A percentile compares a stretch with the other conserved stretches of the same genome.
Evolutionary conservation across 768 basidiomycete genomes (phyloP).

Genomic region (Suillus placidus): DNA sequence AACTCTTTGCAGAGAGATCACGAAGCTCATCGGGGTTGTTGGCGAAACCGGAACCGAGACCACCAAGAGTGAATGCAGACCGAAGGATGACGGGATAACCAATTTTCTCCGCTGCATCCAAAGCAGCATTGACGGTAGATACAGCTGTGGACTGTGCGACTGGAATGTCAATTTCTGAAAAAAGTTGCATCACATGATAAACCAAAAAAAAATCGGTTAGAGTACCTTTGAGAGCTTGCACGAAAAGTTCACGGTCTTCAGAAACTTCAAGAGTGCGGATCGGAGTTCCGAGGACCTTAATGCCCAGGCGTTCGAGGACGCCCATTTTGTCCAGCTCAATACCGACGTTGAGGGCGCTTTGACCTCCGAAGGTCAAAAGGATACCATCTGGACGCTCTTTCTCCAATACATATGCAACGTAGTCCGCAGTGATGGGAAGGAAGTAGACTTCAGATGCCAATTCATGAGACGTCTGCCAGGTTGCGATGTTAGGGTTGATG

Average conservation of each 20-base stretch:
- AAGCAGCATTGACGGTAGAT: conserved; percentile 91
- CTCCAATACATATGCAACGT: conserved; percentile 98
- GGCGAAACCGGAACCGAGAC: conserved; percentile 97
- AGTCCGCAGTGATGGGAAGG: conserved; percentile 93
- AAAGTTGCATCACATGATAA: conserved; percentile 12
- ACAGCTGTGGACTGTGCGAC: conserved; percentile 96
- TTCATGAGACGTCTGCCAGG: conserved; percentile 98
- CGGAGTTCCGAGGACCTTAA: conserved; percentile 93
- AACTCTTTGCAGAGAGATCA: conserved; percentile 89
- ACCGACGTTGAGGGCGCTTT: conserved; percentile 97
- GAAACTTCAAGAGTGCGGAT: conserved; percentile 93
- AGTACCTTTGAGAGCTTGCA: conserved; percentile 91
- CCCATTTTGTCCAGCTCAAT: conserved; percentile 98
- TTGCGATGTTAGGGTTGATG: conserved; percentile 99
- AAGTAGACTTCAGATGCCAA: conserved; percentile 98
- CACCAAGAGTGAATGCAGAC: conserved; percentile 95
- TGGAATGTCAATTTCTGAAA: conserved; percentile 93
- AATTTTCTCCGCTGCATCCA: conserved; percentile 87
- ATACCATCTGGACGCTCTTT: conserved; percentile 98
- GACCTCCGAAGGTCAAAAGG: conserved; percentile 96
- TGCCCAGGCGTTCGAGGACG: conserved; percentile 86
- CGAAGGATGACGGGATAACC: conserved; percentile 98
- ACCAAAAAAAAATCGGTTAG: not conserved
- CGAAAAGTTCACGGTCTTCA: conserved; percentile 96
- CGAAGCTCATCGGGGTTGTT: conserved; percentile 92